A percentile compares a stretch with the other conserved stretches of the same genome.
Evolutionary conservation across 2,329 filamentous ascomycete genomes (phyloP).

Genomic region (Beauveria caledonica): DNA sequence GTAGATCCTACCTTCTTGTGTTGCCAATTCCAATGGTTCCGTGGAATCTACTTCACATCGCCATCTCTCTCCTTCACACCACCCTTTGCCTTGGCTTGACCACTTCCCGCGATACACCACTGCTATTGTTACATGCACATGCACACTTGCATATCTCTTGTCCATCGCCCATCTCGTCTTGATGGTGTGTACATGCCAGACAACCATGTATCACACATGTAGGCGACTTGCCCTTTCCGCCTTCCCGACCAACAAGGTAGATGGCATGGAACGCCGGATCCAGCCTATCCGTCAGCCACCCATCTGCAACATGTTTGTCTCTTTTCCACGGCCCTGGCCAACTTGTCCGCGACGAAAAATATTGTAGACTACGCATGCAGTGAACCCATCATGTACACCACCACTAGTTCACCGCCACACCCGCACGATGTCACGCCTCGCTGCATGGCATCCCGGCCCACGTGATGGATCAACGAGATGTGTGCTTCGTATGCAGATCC

Average conservation of each 20-base stretch:
- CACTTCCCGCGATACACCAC: neutral
- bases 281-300: neutral
- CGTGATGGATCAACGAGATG: conserved; percentile 7
- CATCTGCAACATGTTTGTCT: neutral
- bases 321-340: neutral
- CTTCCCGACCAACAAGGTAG: conserved; percentile 4
- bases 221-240: neutral
- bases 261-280: neutral
- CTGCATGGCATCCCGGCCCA: conserved; percentile 8
- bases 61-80: neutral
- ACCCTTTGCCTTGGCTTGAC: neutral
- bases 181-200: neutral
- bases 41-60: neutral
- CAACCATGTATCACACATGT: neutral
- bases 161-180: neutral
- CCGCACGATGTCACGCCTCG: neutral
- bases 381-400: neutral
- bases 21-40: too few relatives aligned
- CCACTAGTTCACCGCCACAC: neutral
- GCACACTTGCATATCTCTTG: conserved; percentile 4
- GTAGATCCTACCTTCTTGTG: neutral
- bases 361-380: neutral
- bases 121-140: conserved; percentile 3
- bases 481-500: conserved; percentile 6
- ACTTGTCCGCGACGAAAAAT: too few relatives aligned